Evolutionary conservation across 306 rosid genomes (phyloP).

Genomic region (Boehmeria nivea): DNA sequence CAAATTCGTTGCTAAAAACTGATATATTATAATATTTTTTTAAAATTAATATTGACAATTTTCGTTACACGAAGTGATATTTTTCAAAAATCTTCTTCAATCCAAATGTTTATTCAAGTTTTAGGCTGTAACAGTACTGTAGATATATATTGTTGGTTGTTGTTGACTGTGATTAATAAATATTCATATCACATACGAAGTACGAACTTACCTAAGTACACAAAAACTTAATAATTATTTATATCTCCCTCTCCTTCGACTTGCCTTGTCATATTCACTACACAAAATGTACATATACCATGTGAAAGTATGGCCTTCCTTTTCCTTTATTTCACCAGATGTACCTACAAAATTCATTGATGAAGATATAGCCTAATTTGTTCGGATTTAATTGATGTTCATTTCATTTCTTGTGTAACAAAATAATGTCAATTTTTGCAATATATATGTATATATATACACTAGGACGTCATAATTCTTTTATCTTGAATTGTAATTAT

Average conservation of each 20-base stretch:
- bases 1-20: too few species aligned
- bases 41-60: too few species aligned
- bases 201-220: constrained; percentile 6
- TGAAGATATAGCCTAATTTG: neutral
- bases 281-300: neutral
- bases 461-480: too few species aligned
- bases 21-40: too few species aligned
- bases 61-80: too few species aligned
- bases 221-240: neutral
- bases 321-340: neutral
- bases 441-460: too few species aligned
- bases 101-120: neutral
- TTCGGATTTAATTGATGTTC: neutral
- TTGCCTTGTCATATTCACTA: neutral
- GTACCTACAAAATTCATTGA: neutral
- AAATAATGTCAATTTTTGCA: too few species aligned
- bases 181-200: neutral
- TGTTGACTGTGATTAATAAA: neutral
- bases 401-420: neutral
- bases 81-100: too few species aligned
- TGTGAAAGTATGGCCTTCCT: neutral
- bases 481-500: too few species aligned
- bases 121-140: neutral
- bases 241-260: too few species aligned
- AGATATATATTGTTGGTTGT: neutral